Evolutionary conservation across 257 asterid species (phyloP).

Genomic region (Nicotiana sylvestris): DNA sequence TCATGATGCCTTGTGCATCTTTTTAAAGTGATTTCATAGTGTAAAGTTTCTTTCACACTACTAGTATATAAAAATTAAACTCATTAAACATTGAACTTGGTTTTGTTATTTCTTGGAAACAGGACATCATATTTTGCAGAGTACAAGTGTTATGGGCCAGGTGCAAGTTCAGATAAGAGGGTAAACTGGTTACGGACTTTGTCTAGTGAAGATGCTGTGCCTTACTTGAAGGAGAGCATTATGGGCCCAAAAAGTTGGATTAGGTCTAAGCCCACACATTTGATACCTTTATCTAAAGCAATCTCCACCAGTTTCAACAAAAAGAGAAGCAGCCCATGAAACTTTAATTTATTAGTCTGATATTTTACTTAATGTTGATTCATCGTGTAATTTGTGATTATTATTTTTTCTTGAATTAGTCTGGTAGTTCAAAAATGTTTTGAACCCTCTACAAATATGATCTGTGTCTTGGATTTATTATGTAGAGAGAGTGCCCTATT

Average conservation of each 20-base stretch:
- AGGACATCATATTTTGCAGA: conserved; percentile 36
- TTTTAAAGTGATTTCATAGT: no score
- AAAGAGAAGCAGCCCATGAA: background rate
- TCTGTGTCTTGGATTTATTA: background rate
- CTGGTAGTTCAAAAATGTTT: background rate
- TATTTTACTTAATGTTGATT: background rate
- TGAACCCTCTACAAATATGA: conserved; percentile 7
- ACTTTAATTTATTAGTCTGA: background rate
- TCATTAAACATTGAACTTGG: background rate
- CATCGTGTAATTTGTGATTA: background rate
- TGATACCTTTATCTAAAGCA: background rate
- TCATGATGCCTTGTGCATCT: no score
- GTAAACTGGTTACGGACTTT: conserved; percentile 32
- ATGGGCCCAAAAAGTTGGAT: conserved; percentile 31
- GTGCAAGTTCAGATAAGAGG: conserved; percentile 24
- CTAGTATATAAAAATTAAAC: no score
- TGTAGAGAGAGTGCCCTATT: background rate
- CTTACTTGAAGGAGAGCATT: conserved; percentile 22
- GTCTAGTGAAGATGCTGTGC: conserved; percentile 24
- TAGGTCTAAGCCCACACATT: background rate
- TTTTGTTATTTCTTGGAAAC: background rate
- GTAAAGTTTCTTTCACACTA: no score
- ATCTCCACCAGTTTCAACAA: background rate
- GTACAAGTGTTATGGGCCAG: conserved; percentile 33
- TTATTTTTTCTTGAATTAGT: background rate